phyloP scores from a whole-genome alignment of 2,329 filamentous ascomycete genomes.

The Hypoxylon sp. region DNA sequence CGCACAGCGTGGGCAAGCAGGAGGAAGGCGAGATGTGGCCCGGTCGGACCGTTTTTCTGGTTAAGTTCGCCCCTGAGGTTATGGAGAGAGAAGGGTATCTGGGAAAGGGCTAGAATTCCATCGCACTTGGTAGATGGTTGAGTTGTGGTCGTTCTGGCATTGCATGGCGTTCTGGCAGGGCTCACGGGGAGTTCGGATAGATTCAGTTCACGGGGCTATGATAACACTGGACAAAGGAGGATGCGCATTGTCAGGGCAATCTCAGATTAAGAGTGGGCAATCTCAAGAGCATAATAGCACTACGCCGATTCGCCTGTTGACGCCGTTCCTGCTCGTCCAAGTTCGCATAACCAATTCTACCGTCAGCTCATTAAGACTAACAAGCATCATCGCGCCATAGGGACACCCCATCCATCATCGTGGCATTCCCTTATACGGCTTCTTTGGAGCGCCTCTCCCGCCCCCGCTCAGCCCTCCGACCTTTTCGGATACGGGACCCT shows the following conservation, averaged over 20 bases:
- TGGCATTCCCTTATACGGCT: constrained; percentile 51
- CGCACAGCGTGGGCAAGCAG: constrained; percentile 78
- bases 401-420: constrained; percentile 45
- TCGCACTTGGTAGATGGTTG: constrained; percentile 14
- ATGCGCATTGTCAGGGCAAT: constrained; percentile 1
- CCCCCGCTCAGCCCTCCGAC: constrained; percentile 35
- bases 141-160: constrained; percentile 35
- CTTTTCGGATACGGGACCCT: constrained; percentile 58
- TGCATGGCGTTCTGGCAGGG: constrained; percentile 43
- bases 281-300: constrained; percentile 2
- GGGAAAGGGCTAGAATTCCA: constrained; percentile 64
- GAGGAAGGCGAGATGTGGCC: constrained; percentile 85
- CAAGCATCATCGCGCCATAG: not conserved
- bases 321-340: constrained; percentile 1
- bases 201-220: constrained; percentile 14
- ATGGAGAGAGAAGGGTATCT: constrained; percentile 90
- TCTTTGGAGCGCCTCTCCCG: constrained; percentile 15
- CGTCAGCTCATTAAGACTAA: constrained; percentile 3
- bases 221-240: constrained; percentile 16
- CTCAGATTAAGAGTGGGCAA: constrained; percentile 3
- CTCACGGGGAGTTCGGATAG: constrained; percentile 29
- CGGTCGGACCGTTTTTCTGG: constrained; percentile 92
- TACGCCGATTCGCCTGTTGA: constrained; percentile 14
- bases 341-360: not conserved
- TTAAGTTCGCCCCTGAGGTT: constrained; percentile 92